phyloP scores from a whole-genome alignment of 2,329 filamentous ascomycete species.

The Paracoccidioides brasiliensis region DNA sequence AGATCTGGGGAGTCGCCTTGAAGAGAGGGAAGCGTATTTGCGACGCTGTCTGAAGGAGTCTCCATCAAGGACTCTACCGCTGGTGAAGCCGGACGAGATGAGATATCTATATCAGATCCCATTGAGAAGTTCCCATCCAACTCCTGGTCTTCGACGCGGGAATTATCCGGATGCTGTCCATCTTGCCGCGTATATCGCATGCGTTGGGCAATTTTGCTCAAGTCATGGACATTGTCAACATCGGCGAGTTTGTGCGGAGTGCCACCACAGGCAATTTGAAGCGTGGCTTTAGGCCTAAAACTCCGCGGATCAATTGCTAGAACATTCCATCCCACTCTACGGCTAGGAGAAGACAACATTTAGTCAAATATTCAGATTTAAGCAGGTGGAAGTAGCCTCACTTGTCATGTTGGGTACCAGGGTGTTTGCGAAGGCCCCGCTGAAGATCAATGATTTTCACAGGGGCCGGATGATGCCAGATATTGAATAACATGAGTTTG shows the following conservation, averaged over 20 bases:
- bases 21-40: background rate
- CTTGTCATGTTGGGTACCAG: constrained; percentile 2
- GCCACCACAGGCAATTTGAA: constrained; percentile 31
- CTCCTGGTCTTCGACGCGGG: background rate
- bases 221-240: constrained; percentile 9
- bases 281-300: constrained; percentile 25
- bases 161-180: constrained; percentile 9
- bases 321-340: constrained; percentile 33
- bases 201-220: constrained; percentile 17
- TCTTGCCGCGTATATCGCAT: constrained; percentile 19
- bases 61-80: background rate
- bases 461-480: constrained; percentile 27
- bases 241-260: constrained; percentile 13
- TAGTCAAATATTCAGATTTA: background rate
- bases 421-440: background rate
- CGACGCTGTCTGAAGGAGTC: background rate
- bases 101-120: background rate
- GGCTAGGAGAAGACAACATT: background rate
- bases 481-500: constrained; percentile 36
- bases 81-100: background rate
- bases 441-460: constrained; percentile 9
- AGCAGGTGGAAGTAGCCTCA: constrained; percentile 3
- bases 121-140: constrained; percentile 7
- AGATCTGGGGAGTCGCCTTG: background rate
- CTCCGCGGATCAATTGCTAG: constrained; percentile 33